Conservation (phyloP, 495 filamentous ascomycete species). For the Apiosordaria backusii region DNA sequence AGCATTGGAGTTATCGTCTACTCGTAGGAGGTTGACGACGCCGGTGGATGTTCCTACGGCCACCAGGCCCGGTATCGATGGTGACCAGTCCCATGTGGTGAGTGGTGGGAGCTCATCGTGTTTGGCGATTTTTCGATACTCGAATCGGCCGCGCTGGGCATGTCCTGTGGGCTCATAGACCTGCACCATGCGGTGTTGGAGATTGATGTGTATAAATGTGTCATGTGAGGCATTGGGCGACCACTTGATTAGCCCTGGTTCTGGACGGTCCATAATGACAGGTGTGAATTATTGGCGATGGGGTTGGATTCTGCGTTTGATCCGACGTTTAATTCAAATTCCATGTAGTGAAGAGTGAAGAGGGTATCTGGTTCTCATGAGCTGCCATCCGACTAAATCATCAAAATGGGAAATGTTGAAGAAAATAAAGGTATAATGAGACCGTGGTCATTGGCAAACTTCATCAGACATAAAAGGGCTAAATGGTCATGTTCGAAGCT, state of each 20-base stretch:
- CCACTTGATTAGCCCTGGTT: slow-evolving; percentile 70
- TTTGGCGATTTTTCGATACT: slow-evolving; percentile 65
- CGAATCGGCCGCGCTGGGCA: slow-evolving; percentile 51
- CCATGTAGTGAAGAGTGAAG: too few species aligned
- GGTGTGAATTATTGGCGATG: slow-evolving; percentile 3
- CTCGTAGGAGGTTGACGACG: slow-evolving; percentile 73
- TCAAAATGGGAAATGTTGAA: too few species aligned
- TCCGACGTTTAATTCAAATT: too few species aligned
- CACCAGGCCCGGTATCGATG: slow-evolving; percentile 62
- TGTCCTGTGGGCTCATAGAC: slow-evolving; percentile 69
- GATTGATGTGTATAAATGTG: slow-evolving; percentile 79
- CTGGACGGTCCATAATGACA: slow-evolving; percentile 48
- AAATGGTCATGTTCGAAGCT: not conserved
- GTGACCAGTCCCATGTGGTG: slow-evolving; percentile 95
- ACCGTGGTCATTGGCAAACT: not conserved
- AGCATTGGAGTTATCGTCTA: slow-evolving; percentile 62
- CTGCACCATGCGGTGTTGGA: slow-evolving; percentile 72
- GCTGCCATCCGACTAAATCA: not conserved
- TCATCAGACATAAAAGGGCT: not conserved
- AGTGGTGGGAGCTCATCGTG: slow-evolving; percentile 79
- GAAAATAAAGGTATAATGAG: not conserved
- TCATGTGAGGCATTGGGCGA: slow-evolving; percentile 68
- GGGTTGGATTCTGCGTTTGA: too few species aligned
- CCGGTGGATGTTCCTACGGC: slow-evolving; percentile 83
- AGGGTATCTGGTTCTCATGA: not conserved